Conservation (phyloP, 176 grass and related monocot genomes). For the Oryza longistaminata region DNA sequence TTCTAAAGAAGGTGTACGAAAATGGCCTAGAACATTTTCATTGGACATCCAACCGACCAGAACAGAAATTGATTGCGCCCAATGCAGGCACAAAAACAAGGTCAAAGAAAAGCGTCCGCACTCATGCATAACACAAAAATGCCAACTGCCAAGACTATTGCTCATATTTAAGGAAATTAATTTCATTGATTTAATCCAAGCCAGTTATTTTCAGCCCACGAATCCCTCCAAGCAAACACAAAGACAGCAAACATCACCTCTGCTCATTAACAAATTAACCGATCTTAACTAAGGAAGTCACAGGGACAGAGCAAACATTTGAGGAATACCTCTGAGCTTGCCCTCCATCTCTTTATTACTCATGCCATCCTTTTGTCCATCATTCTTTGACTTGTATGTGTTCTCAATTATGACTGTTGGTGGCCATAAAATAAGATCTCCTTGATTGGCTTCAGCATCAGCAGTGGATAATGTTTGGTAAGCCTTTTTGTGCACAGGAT, state of each 20-base stretch:
- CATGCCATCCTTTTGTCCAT: slow-evolving; percentile 61
- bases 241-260: slow-evolving; percentile 14
- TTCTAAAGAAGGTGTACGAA: background rate
- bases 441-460: slow-evolving; percentile 77
- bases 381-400: slow-evolving; percentile 60
- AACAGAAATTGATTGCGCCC: background rate
- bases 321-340: slow-evolving; percentile 84
- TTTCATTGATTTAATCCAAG: slow-evolving; percentile 11
- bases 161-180: background rate
- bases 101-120: background rate
- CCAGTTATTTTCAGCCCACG: slow-evolving; percentile 1
- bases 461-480: slow-evolving; percentile 70
- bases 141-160: background rate
- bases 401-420: slow-evolving; percentile 89
- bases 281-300: slow-evolving; percentile 31
- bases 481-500: slow-evolving; percentile 65
- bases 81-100: background rate
- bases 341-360: slow-evolving; percentile 82
- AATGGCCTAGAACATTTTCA: slow-evolving; percentile 4
- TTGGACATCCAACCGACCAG: background rate
- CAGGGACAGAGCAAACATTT: slow-evolving; percentile 40
- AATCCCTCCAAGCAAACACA: background rate
- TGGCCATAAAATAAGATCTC: slow-evolving; percentile 94
- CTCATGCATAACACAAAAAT: background rate
- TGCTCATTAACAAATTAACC: slow-evolving; percentile 33